Base-by-base conservation (phyloP, 768 basidiomycete species). In the Cystobasidium onofrii region DNA sequence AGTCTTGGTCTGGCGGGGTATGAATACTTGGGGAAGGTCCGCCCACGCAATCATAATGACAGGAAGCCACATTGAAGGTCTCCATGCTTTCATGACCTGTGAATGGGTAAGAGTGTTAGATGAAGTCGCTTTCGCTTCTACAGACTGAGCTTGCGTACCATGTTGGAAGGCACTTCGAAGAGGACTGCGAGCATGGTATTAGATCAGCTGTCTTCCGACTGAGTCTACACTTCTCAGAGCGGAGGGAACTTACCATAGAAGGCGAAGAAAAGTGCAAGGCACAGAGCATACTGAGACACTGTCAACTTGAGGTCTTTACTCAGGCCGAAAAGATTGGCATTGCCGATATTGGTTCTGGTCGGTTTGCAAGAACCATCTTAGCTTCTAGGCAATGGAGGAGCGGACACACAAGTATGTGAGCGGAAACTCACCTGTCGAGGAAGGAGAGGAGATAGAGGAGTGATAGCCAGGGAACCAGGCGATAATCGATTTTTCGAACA, bases 41-140 rank as follows among this genome's bases (percentile, higher is more conserved):
- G n/a, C 76, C 1, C 89, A 89, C 88, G 89, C 76, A 1, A 89
- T 75, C 89, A 91, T 90, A 65, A 90, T 83, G 31, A 84, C 74
- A 4, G 88, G 89, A 4, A 91, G 82, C 89, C 90, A 91, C 41
- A 91, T 80, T 1, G 89, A 90, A 0, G 90, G 90, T 0, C 89
- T 54, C 69, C 69, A 71, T 33, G 69, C 69, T 55, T 71, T 71
- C 69, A 71, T 71, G 25, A 60, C 46, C 66, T 52, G 31, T 70
- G 7, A 15, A 66, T 12, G 17, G 20, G n/a, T 63, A 9, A 20
- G 27, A 7, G 7, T 7, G n/a, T 54, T 20, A 7, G n/a, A 54
- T 6, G 20, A 39, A 39, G 39, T 39, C 7, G 4, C 18, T 7
- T n/a, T 54, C 18, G 6, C 52, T 29, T 20, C 52, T 54, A 29